Conservation (phyloP, 2,329 filamentous ascomycete species). For the Drechmeria coniospora region DNA sequence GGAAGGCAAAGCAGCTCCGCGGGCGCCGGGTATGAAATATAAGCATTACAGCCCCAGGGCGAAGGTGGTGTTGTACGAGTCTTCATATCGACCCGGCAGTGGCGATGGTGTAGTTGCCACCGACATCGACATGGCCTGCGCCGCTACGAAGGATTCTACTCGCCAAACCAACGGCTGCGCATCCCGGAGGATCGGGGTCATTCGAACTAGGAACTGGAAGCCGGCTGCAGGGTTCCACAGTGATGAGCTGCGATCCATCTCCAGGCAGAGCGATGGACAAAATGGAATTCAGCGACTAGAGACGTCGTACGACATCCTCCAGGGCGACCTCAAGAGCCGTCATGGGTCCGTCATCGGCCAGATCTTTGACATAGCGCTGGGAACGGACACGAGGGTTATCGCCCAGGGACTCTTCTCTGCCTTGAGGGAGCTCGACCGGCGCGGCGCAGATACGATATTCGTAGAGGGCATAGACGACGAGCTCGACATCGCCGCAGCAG, state of each 20-base stretch:
- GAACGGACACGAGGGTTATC: constrained; percentile 54
- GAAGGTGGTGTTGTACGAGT: constrained; percentile 68
- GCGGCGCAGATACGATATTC: constrained; percentile 67
- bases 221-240: constrained; percentile 24
- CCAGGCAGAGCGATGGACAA: constrained; percentile 7
- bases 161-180: constrained; percentile 8
- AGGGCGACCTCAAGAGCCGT: constrained; percentile 22
- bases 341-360: constrained; percentile 19
- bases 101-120: constrained; percentile 18
- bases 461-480: constrained; percentile 77
- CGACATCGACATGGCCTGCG: constrained; percentile 16
- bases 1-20: constrained; percentile 47
- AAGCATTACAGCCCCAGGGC: constrained; percentile 93
- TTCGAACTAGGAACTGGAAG: constrained; percentile 40
- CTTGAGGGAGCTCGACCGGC: constrained; percentile 67
- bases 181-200: constrained; percentile 29
- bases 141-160: constrained; percentile 3
- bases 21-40: constrained; percentile 97
- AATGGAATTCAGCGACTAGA: constrained; percentile 12
- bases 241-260: constrained; percentile 11
- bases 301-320: constrained; percentile 23
- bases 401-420: constrained; percentile 81
- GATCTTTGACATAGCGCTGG: constrained; percentile 58
- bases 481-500: constrained; percentile 69
- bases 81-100: constrained; percentile 21